Evolutionary conservation across 1,139 yeast genomes (phyloP).

Genomic region (Hemisphaericaspora subhashii): DNA sequence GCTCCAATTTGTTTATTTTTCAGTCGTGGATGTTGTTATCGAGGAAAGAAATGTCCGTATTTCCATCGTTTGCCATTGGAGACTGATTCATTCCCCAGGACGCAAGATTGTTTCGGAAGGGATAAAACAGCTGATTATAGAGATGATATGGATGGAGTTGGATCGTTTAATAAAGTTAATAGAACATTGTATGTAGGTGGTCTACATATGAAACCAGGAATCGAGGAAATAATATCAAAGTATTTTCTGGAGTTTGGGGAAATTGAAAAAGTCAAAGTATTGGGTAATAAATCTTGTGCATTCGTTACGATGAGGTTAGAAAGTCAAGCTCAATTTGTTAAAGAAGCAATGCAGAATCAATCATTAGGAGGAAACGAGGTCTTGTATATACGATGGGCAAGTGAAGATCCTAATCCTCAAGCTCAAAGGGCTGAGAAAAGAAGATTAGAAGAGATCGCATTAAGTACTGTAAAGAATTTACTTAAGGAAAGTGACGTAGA

Average conservation of each 20-base stretch:
- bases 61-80: conserved; percentile 72
- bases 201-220: conserved; percentile 34
- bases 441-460: conserved; percentile 34
- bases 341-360: conserved; percentile 89
- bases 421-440: conserved; percentile 55
- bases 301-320: conserved; percentile 74
- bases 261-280: conserved; percentile 65
- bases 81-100: conserved; percentile 49
- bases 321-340: conserved; percentile 85
- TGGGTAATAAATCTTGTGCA: conserved; percentile 68
- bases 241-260: conserved; percentile 77
- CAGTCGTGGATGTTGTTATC: conserved; percentile 84
- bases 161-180: conserved; percentile 71
- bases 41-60: conserved; percentile 74
- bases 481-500: conserved; percentile 17
- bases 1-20: conserved; percentile 74
- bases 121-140: conserved; percentile 79
- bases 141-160: conserved; percentile 95
- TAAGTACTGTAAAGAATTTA: conserved; percentile 33
- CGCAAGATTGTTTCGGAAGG: conserved; percentile 91
- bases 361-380: conserved; percentile 62
- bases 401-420: conserved; percentile 78
- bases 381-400: conserved; percentile 82
- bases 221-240: conserved; percentile 35
- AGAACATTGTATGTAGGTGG: conserved; percentile 80